Percentiles rank a stretch among this genome's conserved stretches.
Conservation (phyloP, 2,329 filamentous ascomycete genomes). For the Phialophora verrucosa region DNA sequence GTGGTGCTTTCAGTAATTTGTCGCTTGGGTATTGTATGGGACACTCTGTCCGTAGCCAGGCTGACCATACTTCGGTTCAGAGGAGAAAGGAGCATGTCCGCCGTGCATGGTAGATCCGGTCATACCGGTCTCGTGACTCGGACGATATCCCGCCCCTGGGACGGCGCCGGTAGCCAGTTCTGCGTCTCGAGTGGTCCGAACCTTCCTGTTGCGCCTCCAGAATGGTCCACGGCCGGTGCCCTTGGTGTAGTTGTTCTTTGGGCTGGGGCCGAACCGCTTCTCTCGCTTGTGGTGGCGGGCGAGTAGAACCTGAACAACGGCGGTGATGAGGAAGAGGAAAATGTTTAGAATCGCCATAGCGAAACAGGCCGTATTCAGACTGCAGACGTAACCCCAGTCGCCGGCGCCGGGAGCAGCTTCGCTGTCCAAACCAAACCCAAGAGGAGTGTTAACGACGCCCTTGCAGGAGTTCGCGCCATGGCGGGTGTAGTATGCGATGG, state of each 20-base stretch:
- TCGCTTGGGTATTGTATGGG: conserved; percentile 10
- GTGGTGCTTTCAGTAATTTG: conserved; percentile 16
- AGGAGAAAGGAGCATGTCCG: conserved; percentile 38
- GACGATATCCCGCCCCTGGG: conserved; percentile 43
- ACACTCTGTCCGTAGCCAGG: conserved; percentile 35
- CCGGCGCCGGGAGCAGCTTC: conserved; percentile 56
- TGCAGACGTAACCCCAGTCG: conserved; percentile 67
- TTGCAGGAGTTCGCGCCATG: conserved; percentile 71
- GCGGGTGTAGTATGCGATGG: conserved; percentile 76
- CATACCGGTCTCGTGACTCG: conserved; percentile 57
- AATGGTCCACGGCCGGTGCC: conserved; percentile 59
- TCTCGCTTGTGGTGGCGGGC: conserved; percentile 74
- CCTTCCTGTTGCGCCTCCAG: conserved; percentile 50
- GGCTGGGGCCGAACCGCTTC: conserved; percentile 71
- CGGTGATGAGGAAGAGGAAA: conserved; percentile 80
- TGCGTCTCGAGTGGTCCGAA: conserved; percentile 47
- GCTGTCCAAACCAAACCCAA: conserved; percentile 67
- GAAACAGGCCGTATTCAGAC: conserved; percentile 76
- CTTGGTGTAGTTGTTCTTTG: conserved; percentile 70
- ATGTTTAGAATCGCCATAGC: conserved; percentile 78
- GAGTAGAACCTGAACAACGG: conserved; percentile 70
- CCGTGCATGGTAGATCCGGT: conserved; percentile 55
- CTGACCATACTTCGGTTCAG: conserved; percentile 44
- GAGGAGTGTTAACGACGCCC: conserved; percentile 67
- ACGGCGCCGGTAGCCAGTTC: conserved; percentile 50